Conservation (phyloP, 495 filamentous ascomycete genomes). For the Choiromyces venosus region DNA sequence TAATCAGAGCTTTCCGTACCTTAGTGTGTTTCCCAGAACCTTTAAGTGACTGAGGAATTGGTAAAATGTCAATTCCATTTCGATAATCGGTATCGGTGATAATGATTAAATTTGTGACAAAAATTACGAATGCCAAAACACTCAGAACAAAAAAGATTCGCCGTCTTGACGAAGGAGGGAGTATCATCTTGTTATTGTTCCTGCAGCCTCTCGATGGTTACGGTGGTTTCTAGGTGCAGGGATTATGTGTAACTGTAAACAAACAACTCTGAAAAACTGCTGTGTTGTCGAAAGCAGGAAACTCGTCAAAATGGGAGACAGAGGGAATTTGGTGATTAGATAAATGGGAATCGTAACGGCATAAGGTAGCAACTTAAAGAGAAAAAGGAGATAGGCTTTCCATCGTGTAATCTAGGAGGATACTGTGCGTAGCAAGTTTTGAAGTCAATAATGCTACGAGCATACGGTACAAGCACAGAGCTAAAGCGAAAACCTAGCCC, state of each 20-base stretch:
- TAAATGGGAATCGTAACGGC: background rate
- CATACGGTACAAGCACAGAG: background rate
- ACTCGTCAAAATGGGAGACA: background rate
- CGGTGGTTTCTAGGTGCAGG: background rate
- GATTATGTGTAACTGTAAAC: background rate
- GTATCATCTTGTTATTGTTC: background rate
- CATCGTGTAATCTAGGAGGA: background rate
- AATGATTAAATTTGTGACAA: slow-evolving; percentile 26
- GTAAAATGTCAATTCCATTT: slow-evolving; percentile 13
- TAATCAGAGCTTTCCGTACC: background rate
- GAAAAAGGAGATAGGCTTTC: background rate
- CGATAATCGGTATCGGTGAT: slow-evolving; percentile 23
- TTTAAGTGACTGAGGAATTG: slow-evolving; percentile 8
- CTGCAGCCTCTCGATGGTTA: background rate
- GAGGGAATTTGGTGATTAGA: background rate
- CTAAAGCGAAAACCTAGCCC: background rate
- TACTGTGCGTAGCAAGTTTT: background rate
- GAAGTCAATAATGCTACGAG: background rate
- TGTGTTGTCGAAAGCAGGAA: background rate
- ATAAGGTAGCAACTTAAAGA: background rate
- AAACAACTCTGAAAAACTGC: background rate
- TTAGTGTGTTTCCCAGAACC: slow-evolving; percentile 7
- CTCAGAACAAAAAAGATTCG: slow-evolving; percentile 18
- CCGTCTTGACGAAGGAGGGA: background rate
- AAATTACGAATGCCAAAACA: slow-evolving; percentile 17